Conservation (phyloP, 192 early-diverging fungal species). For the Backusella psychrophila region DNA sequence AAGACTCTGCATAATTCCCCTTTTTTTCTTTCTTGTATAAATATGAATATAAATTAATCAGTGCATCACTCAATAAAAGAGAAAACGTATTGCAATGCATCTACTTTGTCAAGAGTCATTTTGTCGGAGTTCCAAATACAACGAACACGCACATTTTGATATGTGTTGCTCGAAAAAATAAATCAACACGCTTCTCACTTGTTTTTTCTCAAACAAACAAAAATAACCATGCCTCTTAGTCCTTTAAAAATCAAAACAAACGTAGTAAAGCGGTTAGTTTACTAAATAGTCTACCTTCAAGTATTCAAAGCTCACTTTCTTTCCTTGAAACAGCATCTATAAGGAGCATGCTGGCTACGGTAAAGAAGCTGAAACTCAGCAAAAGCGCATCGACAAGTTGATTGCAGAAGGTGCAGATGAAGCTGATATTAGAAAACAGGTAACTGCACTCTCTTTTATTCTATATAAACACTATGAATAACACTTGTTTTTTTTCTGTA, state of each 20-base stretch:
- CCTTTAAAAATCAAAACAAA: conserved; percentile 61
- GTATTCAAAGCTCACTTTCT: conserved; percentile 1
- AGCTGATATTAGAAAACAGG: conserved; percentile 60
- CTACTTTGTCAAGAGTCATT: too few relatives aligned
- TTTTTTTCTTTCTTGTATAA: neutral
- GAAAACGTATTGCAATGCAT: too few relatives aligned
- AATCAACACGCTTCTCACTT: neutral
- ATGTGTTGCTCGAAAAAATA: neutral
- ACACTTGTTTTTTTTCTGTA: neutral
- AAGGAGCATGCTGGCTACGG: conserved; percentile 53
- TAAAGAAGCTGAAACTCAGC: conserved; percentile 47
- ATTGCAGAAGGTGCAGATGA: conserved; percentile 50
- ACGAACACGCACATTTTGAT: neutral
- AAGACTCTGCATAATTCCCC: neutral
- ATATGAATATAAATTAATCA: neutral
- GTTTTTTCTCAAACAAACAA: neutral
- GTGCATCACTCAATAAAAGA: too few relatives aligned
- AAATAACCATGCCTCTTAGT: conserved; percentile 41
- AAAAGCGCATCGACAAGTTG: conserved; percentile 53
- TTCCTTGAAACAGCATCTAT: conserved; percentile 31
- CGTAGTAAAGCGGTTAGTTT: conserved; percentile 57
- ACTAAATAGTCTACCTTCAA: neutral
- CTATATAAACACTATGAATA: neutral
- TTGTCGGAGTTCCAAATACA: neutral
- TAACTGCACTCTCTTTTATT: conserved; percentile 33